Conservation (phyloP, 1,139 yeast genomes). For the Blastobotrys illinoisensis region DNA sequence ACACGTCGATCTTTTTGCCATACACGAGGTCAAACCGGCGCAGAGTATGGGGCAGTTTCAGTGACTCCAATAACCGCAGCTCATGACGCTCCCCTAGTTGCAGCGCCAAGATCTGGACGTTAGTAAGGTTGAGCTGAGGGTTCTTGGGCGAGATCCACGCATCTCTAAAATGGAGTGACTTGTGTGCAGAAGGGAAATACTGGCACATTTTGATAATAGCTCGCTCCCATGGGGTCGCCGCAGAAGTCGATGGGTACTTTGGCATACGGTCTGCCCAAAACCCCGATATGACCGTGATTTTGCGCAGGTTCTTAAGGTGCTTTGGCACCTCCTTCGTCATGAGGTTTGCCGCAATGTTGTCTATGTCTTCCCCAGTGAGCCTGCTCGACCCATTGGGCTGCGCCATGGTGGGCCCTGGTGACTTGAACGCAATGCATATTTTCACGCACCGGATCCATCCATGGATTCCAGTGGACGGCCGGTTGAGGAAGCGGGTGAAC, state of each 20-base stretch:
- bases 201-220: background rate
- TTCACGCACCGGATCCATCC: background rate
- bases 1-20: background rate
- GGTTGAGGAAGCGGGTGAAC: background rate
- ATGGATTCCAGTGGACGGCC: background rate
- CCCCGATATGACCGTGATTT: constrained; percentile 1
- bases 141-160: constrained; percentile 3
- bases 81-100: constrained; percentile 1
- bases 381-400: background rate
- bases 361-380: constrained; percentile 1
- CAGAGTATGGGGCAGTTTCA: constrained; percentile 3
- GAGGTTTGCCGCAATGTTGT: background rate
- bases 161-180: constrained; percentile 3
- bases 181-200: constrained; percentile 5
- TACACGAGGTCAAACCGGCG: constrained; percentile 5
- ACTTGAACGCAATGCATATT: constrained; percentile 7
- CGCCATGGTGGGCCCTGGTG: constrained; percentile 4
- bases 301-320: constrained; percentile 5
- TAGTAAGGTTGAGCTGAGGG: constrained; percentile 2
- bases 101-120: constrained; percentile 5
- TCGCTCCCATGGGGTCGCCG: constrained; percentile 2
- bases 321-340: constrained; percentile 4
- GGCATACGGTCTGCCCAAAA: constrained; percentile 4
- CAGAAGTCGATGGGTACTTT: background rate
- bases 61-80: background rate